Base-by-base conservation (phyloP, 2,329 filamentous ascomycete species). In the Torrubiellomyces zombiae region DNA sequence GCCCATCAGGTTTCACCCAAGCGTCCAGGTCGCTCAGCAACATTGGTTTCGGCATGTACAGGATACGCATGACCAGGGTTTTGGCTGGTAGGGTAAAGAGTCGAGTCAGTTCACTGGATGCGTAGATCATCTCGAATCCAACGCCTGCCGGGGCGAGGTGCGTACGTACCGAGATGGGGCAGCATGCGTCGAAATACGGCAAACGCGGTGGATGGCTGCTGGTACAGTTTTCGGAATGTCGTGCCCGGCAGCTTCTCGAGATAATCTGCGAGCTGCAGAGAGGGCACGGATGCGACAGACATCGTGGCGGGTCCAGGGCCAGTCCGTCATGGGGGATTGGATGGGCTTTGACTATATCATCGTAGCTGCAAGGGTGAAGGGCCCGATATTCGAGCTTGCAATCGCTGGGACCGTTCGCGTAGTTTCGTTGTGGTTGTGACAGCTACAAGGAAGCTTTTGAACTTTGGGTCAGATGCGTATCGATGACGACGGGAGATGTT, bases 151-250 rank as follows among this genome's bases (percentile, higher is more conserved):
- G 12, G 20, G 8, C 10, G 10, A n/a, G 14, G 20, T 22, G 16
- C 5, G 10, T n/a, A 13, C 40, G 58, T 43, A 85, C 79, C 82
- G 32, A 95, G 57, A 44, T 91, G 79, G 29, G 89, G 82, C 30
- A 98, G 67, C 83, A 98, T 94, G 56, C 89, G 85, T 38, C 89
- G 73, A 50, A 95, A 95, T 43, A 98, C 85, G 37, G 89, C 89
- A 37, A 98, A 72, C 18, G 85, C 79, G 2, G 89, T 93, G 20
- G 86, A 92, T 16, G 89, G 89, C 60, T 94, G 85, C 56, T 85
- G 78, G 62, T 98, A 98, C 22, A 98, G 67, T 51, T 81, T 78
- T 47, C 73, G 71, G 51, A 95, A 93, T 18, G 82, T 91, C 20
- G 79, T 82, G 35, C 85, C 82, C 24, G 80, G 80, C 43, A 92